phyloP scores from a whole-genome alignment of 2,329 filamentous ascomycete species.

The Parascedosporium putredinis region DNA sequence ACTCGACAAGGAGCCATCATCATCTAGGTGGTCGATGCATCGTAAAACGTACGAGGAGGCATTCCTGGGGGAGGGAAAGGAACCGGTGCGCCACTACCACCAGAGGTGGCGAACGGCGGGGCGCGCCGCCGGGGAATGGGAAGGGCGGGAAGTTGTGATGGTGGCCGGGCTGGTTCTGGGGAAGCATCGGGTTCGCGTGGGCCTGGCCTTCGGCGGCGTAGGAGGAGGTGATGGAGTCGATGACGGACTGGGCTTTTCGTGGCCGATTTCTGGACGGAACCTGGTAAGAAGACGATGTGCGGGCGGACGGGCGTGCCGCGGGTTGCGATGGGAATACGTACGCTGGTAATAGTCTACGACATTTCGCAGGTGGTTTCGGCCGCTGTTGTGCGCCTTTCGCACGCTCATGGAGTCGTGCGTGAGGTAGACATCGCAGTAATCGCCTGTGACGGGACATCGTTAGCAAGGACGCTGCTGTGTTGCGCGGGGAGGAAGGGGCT shows the following conservation, averaged over 20 bases:
- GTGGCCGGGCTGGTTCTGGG: slow-evolving; percentile 52
- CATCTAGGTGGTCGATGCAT: too few species aligned
- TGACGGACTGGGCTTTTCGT: slow-evolving; percentile 98
- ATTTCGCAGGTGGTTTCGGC: slow-evolving; percentile 92
- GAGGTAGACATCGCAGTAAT: slow-evolving; percentile 99
- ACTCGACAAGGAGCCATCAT: neutral
- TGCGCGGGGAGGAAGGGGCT: slow-evolving; percentile 13
- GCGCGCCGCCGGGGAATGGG: slow-evolving; percentile 50
- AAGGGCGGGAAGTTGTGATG: slow-evolving; percentile 44
- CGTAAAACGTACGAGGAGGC: slow-evolving; percentile 41
- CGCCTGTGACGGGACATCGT: slow-evolving; percentile 37
- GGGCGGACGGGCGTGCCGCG: slow-evolving; percentile 8
- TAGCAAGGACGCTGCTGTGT: slow-evolving; percentile 13
- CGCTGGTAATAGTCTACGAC: slow-evolving; percentile 98
- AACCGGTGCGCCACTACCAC: slow-evolving; percentile 22
- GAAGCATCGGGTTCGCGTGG: slow-evolving; percentile 74
- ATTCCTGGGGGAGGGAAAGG: slow-evolving; percentile 23
- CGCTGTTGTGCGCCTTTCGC: slow-evolving; percentile 95
- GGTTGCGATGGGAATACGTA: slow-evolving; percentile 27
- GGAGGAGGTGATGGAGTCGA: slow-evolving; percentile 92
- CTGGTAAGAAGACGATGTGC: neutral
- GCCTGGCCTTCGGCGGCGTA: slow-evolving; percentile 91
- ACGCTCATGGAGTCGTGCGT: slow-evolving; percentile 99
- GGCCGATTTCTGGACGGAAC: slow-evolving; percentile 68
- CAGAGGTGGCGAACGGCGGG: slow-evolving; percentile 45